Evolutionary conservation across 1,284 basidiomycete species (phyloP).

Genomic region (Caloboletus firmus): DNA sequence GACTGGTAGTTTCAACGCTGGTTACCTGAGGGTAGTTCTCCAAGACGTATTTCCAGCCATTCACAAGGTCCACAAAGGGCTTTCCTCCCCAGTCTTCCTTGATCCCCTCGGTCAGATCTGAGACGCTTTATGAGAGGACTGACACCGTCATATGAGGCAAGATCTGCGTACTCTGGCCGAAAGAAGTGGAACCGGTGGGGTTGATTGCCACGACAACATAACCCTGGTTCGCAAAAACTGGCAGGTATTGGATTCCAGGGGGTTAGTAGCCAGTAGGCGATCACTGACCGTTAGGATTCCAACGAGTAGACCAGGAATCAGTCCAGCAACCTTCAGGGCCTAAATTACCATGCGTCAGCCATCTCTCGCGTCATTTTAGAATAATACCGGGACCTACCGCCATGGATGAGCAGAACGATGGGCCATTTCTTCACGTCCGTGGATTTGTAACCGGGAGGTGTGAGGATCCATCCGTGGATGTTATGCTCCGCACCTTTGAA

Average conservation of each 20-base stretch:
- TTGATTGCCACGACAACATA: constrained; percentile 86
- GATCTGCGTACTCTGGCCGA: constrained; percentile 67
- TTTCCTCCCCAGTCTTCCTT: constrained; percentile 82
- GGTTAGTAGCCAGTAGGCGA: background rate
- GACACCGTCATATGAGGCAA: background rate
- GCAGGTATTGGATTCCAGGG: background rate
- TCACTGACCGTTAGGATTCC: constrained; percentile 77
- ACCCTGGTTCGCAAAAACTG: constrained; percentile 79
- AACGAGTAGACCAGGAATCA: constrained; percentile 81
- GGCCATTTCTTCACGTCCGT: constrained; percentile 76
- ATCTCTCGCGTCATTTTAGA: background rate
- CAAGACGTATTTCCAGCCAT: constrained; percentile 74
- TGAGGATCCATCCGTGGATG: constrained; percentile 83
- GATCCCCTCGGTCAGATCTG: constrained; percentile 81
- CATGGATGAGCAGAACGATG: constrained; percentile 71
- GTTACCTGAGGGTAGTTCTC: constrained; percentile 69
- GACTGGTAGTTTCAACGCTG: background rate
- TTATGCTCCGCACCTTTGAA: constrained; percentile 75
- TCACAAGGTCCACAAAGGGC: constrained; percentile 78
- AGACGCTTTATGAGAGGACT: constrained; percentile 1
- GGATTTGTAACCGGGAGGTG: constrained; percentile 71
- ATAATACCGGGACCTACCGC: constrained; percentile 42
- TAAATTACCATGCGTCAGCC: constrained; percentile 20
- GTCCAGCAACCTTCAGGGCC: constrained; percentile 82
- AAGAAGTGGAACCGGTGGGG: constrained; percentile 86